Evolutionary conservation across 768 basidiomycete genomes (phyloP).

Genomic region (Naganishia onofrii): DNA sequence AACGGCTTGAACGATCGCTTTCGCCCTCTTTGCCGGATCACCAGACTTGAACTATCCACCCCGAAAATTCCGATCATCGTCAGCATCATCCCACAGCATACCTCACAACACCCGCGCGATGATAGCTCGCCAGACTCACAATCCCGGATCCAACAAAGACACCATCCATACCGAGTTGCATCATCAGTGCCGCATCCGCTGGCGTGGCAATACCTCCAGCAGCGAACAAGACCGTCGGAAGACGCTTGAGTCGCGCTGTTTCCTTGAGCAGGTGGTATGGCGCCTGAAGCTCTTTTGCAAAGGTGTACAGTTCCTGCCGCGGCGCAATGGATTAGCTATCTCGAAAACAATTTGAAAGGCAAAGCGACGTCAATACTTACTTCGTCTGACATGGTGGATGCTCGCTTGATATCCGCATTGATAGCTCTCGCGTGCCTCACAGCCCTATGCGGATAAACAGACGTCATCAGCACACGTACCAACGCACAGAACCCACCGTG

Average conservation of each 20-base stretch:
- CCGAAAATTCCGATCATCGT: not conserved
- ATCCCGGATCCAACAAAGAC: conserved; percentile 98
- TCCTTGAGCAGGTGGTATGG: conserved; percentile 96
- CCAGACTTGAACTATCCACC: conserved; percentile 63
- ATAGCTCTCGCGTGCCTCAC: conserved; percentile 87
- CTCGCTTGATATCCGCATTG: conserved; percentile 76
- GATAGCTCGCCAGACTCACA: no score
- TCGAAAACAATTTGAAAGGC: not conserved
- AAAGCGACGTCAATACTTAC: conserved; percentile 8
- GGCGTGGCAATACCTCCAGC: conserved; percentile 89
- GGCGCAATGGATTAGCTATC: not conserved
- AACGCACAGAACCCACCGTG: no score
- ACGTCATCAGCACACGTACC: not conserved
- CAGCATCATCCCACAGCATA: no score
- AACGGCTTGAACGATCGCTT: conserved; percentile 94
- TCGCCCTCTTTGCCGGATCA: conserved; percentile 88
- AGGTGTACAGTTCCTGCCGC: conserved; percentile 72
- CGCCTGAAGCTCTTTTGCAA: conserved; percentile 71
- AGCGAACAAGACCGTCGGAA: conserved; percentile 89
- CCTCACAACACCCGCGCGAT: conserved; percentile 52
- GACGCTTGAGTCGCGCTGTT: conserved; percentile 82
- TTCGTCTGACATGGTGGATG: conserved; percentile 85
- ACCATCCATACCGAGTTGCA: conserved; percentile 96
- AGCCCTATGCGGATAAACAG: conserved; percentile 54
- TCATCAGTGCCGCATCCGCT: conserved; percentile 97